Conservation (phyloP, 441 rosid species). For the Oxalis stricta region DNA sequence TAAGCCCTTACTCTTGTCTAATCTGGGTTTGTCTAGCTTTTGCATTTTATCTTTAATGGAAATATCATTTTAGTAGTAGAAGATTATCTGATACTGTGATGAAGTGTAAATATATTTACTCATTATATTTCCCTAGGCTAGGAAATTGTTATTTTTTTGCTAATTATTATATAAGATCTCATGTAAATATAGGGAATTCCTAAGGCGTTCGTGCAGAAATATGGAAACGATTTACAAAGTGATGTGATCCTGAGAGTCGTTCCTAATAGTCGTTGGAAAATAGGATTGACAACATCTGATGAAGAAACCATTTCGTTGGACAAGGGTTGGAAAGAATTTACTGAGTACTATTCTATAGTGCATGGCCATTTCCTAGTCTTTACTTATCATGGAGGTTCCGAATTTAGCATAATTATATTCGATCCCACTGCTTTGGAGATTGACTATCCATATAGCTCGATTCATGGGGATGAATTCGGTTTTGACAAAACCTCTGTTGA, state of each 20-base stretch:
- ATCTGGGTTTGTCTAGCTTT: no score
- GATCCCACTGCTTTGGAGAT: slow-evolving; percentile 17
- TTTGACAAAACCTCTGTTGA: neutral
- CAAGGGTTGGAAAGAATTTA: slow-evolving; percentile 23
- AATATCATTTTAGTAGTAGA: no score
- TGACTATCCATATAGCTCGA: slow-evolving; percentile 4
- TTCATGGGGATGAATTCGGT: neutral
- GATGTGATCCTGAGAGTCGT: slow-evolving; percentile 11
- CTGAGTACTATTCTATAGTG: slow-evolving; percentile 1
- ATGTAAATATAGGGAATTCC: slow-evolving; percentile 21
- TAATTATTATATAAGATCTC: no score
- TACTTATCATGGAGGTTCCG: slow-evolving; percentile 5
- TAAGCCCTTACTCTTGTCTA: no score
- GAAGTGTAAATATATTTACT: no score
- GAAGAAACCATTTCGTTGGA: slow-evolving; percentile 11
- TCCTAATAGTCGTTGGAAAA: slow-evolving; percentile 11
- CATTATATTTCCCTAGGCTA: no score
- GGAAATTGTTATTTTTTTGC: no score
- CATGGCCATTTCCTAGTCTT: slow-evolving; percentile 14
- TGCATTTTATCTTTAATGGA: no score
- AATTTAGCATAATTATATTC: slow-evolving; percentile 18
- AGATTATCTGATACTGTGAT: no score
- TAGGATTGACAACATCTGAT: slow-evolving; percentile 7
- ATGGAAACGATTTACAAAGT: slow-evolving; percentile 6
- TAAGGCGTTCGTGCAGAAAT: slow-evolving; percentile 1